phyloP scores from a whole-genome alignment of 495 filamentous ascomycete genomes.

The Margaritispora aquatica region DNA sequence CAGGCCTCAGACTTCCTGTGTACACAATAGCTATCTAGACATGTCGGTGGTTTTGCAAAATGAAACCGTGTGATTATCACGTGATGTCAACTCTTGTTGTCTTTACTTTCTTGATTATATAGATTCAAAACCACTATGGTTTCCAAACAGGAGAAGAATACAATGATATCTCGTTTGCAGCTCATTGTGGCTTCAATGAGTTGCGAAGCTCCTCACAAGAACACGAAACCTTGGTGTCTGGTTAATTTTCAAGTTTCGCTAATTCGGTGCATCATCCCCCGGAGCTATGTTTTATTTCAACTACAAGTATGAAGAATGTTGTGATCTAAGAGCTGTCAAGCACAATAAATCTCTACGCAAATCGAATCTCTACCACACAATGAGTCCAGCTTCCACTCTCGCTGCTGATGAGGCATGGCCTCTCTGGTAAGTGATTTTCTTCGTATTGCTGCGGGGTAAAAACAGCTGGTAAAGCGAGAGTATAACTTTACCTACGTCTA shows the following conservation, averaged over 20 bases:
- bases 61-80: no score
- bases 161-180: no score
- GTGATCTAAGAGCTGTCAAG: not conserved
- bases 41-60: no score
- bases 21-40: no score
- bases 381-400: not conserved
- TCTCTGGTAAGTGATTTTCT: not conserved
- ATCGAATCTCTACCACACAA: not conserved
- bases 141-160: no score
- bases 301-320: not conserved
- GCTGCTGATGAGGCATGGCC: not conserved
- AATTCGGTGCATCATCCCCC: not conserved
- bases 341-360: not conserved
- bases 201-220: no score
- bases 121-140: no score
- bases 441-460: not conserved
- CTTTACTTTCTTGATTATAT: no score
- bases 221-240: no score
- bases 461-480: not conserved
- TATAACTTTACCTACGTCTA: not conserved
- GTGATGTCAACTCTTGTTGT: no score
- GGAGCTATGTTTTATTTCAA: not conserved
- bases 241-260: not conserved
- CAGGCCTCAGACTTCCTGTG: no score
- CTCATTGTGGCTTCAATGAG: no score